These are phyloP conservation scores for Diophrys appendiculata DNA, from an alignment of 73 alveolate genomes.

Conservation along the genomic window DNA sequence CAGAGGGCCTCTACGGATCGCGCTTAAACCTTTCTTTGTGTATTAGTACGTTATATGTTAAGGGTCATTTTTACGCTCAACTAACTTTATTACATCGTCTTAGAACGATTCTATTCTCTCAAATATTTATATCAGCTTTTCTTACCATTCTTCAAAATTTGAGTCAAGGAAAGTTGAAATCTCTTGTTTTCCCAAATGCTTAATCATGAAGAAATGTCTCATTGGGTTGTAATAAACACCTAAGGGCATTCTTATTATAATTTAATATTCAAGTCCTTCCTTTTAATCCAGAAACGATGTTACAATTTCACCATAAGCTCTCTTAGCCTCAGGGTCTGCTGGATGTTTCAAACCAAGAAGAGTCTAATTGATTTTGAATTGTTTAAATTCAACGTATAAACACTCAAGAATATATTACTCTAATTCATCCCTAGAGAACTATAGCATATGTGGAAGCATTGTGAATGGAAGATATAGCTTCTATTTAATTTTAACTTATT, in stretches of 20 bases:
- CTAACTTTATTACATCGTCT: no score
- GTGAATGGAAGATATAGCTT: background rate
- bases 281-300: background rate
- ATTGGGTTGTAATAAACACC: background rate
- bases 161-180: background rate
- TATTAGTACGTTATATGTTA: no score
- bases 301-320: background rate
- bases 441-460: background rate
- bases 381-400: background rate
- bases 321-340: background rate
- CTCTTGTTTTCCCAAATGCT: background rate
- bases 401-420: background rate
- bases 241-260: background rate
- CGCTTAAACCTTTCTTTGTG: no score
- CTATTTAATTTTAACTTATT: no score
- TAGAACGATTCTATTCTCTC: no score
- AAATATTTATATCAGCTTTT: no score
- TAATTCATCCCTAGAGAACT: background rate
- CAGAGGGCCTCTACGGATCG: no score
- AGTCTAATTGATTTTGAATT: background rate
- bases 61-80: no score
- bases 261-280: background rate
- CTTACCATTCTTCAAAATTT: background rate
- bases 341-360: background rate
- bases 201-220: background rate